A percentile compares a stretch with the other conserved stretches of the same genome.
These are phyloP conservation scores for Friedmanniomyces simplex DNA, from an alignment of 495 filamentous ascomycete genomes.

Conservation along the genomic window DNA sequence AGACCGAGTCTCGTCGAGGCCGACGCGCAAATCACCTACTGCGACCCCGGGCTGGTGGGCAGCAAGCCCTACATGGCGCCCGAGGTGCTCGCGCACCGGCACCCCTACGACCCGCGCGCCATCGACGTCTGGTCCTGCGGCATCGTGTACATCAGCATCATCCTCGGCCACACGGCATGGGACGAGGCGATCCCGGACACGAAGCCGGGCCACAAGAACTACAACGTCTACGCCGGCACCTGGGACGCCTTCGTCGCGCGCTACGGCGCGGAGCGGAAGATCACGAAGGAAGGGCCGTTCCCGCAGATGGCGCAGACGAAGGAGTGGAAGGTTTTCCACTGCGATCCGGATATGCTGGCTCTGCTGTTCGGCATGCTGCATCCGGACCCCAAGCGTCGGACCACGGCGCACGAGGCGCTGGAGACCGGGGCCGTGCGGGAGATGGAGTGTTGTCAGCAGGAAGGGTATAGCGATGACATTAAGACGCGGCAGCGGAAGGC, in stretches of 20 bases:
- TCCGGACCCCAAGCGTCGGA: slow-evolving; percentile 55
- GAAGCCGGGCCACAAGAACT: slow-evolving; percentile 31
- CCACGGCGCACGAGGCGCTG: slow-evolving; percentile 51
- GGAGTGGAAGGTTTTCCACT: slow-evolving; percentile 34
- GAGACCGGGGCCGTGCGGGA: slow-evolving; percentile 52
- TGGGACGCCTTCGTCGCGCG: slow-evolving; percentile 52
- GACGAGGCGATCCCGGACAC: slow-evolving; percentile 38
- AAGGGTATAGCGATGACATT: slow-evolving; percentile 27
- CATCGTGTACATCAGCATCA: slow-evolving; percentile 60
- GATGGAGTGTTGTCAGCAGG: slow-evolving; percentile 56
- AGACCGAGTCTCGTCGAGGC: slow-evolving; percentile 3
- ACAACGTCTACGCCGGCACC: slow-evolving; percentile 47
- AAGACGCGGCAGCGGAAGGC: slow-evolving; percentile 14
- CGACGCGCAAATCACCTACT: slow-evolving; percentile 51
- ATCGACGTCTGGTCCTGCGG: slow-evolving; percentile 73
- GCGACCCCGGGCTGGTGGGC: slow-evolving; percentile 62
- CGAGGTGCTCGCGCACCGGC: slow-evolving; percentile 55
- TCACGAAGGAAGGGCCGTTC: slow-evolving; percentile 33
- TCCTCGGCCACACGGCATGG: slow-evolving; percentile 57
- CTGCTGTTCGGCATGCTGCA: slow-evolving; percentile 68
- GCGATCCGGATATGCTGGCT: slow-evolving; percentile 44
- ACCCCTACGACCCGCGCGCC: slow-evolving; percentile 60
- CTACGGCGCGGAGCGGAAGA: slow-evolving; percentile 36
- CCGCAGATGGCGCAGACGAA: slow-evolving; percentile 37
- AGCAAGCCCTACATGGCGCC: slow-evolving; percentile 69